Percentiles rank a stretch among this genome's conserved stretches.
Evolutionary conservation across 768 basidiomycete species (phyloP).

Genomic region (Tubosaeta sp.): DNA sequence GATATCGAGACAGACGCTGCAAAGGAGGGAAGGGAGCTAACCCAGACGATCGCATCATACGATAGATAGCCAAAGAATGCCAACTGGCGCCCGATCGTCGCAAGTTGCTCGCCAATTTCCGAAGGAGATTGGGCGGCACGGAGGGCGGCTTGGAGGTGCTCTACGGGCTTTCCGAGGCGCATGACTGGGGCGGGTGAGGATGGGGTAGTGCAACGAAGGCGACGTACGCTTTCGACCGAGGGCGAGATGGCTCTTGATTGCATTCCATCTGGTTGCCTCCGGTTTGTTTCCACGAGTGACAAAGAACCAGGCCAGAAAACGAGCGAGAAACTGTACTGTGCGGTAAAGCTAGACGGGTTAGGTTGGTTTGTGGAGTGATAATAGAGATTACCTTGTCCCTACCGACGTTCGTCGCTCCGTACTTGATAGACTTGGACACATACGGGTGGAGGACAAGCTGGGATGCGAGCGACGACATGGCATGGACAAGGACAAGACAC

Average conservation of each 20-base stretch:
- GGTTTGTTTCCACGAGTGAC: slow-evolving; percentile 63
- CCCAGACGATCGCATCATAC: slow-evolving; percentile 85
- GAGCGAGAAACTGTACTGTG: slow-evolving; percentile 84
- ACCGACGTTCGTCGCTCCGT: slow-evolving; percentile 76
- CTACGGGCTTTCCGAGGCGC: slow-evolving; percentile 89
- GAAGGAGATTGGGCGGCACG: slow-evolving; percentile 56
- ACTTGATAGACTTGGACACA: slow-evolving; percentile 70
- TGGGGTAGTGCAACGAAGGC: background rate
- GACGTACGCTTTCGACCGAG: slow-evolving; percentile 75
- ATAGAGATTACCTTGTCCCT: slow-evolving; percentile 73
- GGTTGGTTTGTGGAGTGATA: background rate
- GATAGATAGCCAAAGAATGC: slow-evolving; percentile 85
- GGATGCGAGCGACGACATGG: slow-evolving; percentile 46
- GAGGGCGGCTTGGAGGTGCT: slow-evolving; percentile 88
- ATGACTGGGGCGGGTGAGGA: slow-evolving; percentile 52
- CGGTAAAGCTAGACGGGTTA: slow-evolving; percentile 70
- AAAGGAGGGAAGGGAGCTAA: slow-evolving; percentile 33
- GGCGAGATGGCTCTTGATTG: slow-evolving; percentile 82
- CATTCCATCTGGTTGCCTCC: slow-evolving; percentile 73
- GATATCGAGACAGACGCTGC: background rate
- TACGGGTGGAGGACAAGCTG: slow-evolving; percentile 85
- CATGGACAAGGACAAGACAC: background rate
- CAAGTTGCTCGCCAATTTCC: slow-evolving; percentile 65
- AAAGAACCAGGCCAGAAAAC: slow-evolving; percentile 84
- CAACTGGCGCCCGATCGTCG: slow-evolving; percentile 78